These are phyloP conservation scores for Azolla pinnata DNA, from an alignment of 75 land plant genomes.

Conservation along the genomic window DNA sequence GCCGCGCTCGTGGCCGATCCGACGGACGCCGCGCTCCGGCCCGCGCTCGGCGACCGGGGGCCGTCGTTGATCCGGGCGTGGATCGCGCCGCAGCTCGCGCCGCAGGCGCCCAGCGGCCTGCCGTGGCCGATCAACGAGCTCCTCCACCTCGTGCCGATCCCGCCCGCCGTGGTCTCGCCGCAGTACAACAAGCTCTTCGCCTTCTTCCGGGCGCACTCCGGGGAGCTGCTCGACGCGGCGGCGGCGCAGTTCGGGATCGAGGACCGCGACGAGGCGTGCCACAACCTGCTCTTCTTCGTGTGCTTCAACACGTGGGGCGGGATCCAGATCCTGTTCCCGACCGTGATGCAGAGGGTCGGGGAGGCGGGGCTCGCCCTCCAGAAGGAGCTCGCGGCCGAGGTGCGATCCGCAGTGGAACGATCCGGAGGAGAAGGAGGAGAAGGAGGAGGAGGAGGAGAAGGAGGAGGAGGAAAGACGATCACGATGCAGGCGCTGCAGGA, in stretches of 20 bases:
- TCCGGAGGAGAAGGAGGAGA: constrained; percentile 8
- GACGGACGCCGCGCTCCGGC: not conserved
- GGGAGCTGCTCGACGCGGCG: constrained; percentile 17
- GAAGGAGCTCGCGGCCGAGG: constrained; percentile 13
- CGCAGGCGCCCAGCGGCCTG: constrained; percentile 15
- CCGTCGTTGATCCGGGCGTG: constrained; percentile 19
- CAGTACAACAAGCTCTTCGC: constrained; percentile 39
- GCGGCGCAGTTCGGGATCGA: constrained; percentile 33
- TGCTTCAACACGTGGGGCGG: constrained; percentile 43
- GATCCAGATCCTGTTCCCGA: constrained; percentile 20
- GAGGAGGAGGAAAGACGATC: constrained; percentile 16
- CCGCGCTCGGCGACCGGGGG: constrained; percentile 10
- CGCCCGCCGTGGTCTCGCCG: constrained; percentile 14
- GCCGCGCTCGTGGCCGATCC: constrained; percentile 21
- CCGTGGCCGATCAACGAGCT: constrained; percentile 26
- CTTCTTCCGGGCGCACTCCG: constrained; percentile 36
- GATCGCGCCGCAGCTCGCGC: constrained; percentile 30
- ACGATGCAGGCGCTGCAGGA: constrained; percentile 33
- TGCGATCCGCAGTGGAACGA: constrained; percentile 12
- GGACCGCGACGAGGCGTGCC: constrained; percentile 38
- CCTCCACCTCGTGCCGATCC: constrained; percentile 34
- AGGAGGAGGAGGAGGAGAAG: constrained; percentile 30
- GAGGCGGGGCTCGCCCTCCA: constrained; percentile 11
- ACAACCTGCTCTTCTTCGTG: constrained; percentile 34
- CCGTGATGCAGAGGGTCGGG: constrained; percentile 17